Evolutionary conservation across 1,139 yeast genomes (phyloP).

Genomic region (Trichomonascaceae sp.): DNA sequence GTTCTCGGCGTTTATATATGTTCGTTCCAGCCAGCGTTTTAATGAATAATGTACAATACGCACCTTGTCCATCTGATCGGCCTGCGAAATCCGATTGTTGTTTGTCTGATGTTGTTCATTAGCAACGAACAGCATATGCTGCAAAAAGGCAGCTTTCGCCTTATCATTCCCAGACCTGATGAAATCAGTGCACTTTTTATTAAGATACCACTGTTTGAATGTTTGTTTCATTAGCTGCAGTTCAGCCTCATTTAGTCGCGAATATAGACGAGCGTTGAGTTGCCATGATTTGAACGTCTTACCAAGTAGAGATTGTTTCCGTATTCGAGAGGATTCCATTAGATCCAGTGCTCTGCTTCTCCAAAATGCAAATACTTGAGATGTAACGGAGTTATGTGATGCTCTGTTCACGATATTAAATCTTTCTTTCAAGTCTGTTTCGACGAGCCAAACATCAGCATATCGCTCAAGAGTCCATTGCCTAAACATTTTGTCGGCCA

Average conservation of each 20-base stretch:
- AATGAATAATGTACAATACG: not conserved
- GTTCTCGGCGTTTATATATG: not conserved
- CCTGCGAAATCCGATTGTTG: not conserved
- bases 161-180: not conserved
- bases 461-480: not conserved
- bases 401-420: not conserved
- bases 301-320: constrained; percentile 17
- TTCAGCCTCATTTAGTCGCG: constrained; percentile 6
- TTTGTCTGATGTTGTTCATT: not conserved
- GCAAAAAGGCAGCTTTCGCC: not conserved
- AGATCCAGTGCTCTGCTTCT: constrained; percentile 12
- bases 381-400: not conserved
- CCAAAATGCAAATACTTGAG: constrained; percentile 15
- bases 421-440: constrained; percentile 5
- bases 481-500: constrained; percentile 9
- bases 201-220: constrained; percentile 16
- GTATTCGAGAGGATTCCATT: constrained; percentile 19
- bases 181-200: not conserved
- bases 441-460: constrained; percentile 12
- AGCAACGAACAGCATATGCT: not conserved
- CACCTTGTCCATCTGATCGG: not conserved
- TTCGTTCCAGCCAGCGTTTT: constrained; percentile 1
- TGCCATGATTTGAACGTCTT: constrained; percentile 18
- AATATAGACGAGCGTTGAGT: constrained; percentile 10
- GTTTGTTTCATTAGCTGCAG: constrained; percentile 9